phyloP scores from a whole-genome alignment of 345 rosid species.

The Reutealis trisperma region DNA sequence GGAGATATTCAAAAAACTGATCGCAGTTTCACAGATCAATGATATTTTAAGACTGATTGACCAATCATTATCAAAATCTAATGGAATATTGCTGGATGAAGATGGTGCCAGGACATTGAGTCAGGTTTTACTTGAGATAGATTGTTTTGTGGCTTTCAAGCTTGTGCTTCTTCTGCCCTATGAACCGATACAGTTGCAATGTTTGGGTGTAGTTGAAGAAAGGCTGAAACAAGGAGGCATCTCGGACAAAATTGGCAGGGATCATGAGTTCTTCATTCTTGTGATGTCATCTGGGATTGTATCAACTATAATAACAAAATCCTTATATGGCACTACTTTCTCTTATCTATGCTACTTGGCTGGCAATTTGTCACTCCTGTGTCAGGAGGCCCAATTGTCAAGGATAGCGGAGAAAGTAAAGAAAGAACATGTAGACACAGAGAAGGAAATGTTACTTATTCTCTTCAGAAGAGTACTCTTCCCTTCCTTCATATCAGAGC shows the following conservation, averaged over 20 bases:
- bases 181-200: conserved; percentile 48
- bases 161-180: conserved; percentile 74
- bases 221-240: conserved; percentile 62
- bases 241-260: conserved; percentile 41
- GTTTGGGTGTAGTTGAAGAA: conserved; percentile 59
- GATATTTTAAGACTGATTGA: conserved; percentile 61
- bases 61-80: conserved; percentile 52
- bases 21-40: conserved; percentile 35
- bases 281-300: conserved; percentile 61
- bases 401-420: conserved; percentile 23
- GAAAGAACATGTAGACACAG: conserved; percentile 22
- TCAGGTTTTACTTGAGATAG: conserved; percentile 27
- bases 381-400: conserved; percentile 57
- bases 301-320: conserved; percentile 44
- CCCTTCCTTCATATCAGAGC: conserved; percentile 70
- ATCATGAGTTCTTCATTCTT: conserved; percentile 59
- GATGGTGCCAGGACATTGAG: conserved; percentile 54
- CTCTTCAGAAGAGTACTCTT: conserved; percentile 57
- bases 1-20: conserved; percentile 52
- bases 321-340: conserved; percentile 52
- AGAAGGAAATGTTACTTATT: conserved; percentile 25
- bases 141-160: conserved; percentile 58
- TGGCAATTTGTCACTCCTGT: conserved; percentile 64
- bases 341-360: conserved; percentile 68
- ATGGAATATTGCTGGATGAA: conserved; percentile 57